Evolutionary conservation across 139 green algal genomes (phyloP).

Genomic region (Micractinium sp.): DNA sequence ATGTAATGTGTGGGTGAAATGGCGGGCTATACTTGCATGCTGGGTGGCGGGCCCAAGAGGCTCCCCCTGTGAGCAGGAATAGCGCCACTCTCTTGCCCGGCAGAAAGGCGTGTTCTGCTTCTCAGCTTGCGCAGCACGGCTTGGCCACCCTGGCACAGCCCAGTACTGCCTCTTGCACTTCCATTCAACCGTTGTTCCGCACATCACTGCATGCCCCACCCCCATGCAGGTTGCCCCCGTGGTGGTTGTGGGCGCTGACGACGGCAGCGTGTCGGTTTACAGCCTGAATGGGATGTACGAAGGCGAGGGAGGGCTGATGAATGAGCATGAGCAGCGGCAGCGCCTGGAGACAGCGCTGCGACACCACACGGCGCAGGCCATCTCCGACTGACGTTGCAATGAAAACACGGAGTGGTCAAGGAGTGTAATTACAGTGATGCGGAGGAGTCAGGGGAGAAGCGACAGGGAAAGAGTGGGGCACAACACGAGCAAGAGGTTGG

Average conservation of each 20-base stretch:
- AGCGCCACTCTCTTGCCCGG: not conserved
- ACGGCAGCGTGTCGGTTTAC: slow-evolving; percentile 64
- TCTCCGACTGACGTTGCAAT: not conserved
- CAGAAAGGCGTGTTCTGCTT: too few species aligned
- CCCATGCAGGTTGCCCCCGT: slow-evolving; percentile 54
- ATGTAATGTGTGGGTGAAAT: too few species aligned
- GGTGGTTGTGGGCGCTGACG: slow-evolving; percentile 66
- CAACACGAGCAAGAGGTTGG: not conserved
- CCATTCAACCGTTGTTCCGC: not conserved
- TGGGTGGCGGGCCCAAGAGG: not conserved
- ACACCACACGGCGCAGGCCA: not conserved
- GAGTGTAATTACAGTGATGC: not conserved
- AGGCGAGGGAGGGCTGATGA: not conserved
- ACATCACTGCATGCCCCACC: not conserved
- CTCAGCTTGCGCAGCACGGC: too few species aligned
- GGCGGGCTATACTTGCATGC: not conserved
- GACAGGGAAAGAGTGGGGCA: not conserved
- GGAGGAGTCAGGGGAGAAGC: not conserved
- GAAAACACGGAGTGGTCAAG: not conserved
- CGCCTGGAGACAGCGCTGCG: slow-evolving; percentile 24
- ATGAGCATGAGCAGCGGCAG: slow-evolving; percentile 10
- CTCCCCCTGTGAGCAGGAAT: not conserved
- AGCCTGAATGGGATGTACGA: slow-evolving; percentile 38
- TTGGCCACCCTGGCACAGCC: too few species aligned
- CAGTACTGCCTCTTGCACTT: too few species aligned